phyloP scores from a whole-genome alignment of 2,329 filamentous ascomycete species.

The Decorospora gaudefroyi region DNA sequence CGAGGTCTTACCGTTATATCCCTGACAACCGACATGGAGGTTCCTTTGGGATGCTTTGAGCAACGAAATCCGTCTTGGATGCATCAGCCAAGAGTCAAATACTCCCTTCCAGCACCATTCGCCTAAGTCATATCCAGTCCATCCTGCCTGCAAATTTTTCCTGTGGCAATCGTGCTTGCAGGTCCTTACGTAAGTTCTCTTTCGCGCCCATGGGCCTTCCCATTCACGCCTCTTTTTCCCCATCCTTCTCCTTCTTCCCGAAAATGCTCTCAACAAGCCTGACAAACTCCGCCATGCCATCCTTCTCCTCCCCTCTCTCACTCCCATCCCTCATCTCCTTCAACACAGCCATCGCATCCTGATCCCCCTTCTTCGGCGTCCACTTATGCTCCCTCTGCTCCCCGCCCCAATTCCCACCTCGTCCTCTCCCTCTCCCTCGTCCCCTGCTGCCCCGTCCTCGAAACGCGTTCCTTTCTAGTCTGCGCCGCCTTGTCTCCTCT shows the following conservation, averaged over 20 bases:
- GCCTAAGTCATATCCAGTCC: too few relatives aligned
- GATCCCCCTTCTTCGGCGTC: slow-evolving; percentile 41
- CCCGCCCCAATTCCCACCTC: slow-evolving; percentile 15
- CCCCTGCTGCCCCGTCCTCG: slow-evolving; percentile 22
- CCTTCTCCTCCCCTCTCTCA: slow-evolving; percentile 40
- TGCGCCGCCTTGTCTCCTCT: slow-evolving; percentile 24
- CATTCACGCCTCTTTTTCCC: not conserved
- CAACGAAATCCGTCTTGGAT: too few relatives aligned
- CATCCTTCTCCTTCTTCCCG: slow-evolving; percentile 10
- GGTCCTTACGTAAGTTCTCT: too few relatives aligned
- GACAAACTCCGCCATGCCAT: slow-evolving; percentile 51
- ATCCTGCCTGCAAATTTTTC: too few relatives aligned
- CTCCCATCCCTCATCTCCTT: slow-evolving; percentile 33
- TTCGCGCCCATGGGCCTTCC: too few relatives aligned
- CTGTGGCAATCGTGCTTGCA: too few relatives aligned
- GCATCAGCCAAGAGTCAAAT: too few relatives aligned
- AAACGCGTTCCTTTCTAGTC: slow-evolving; percentile 21
- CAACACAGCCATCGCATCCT: slow-evolving; percentile 37
- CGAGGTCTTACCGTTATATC: too few relatives aligned
- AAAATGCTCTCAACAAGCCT: slow-evolving; percentile 35
- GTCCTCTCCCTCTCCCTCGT: slow-evolving; percentile 24
- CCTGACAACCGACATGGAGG: too few relatives aligned
- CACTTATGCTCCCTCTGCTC: slow-evolving; percentile 23
- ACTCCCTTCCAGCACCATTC: too few relatives aligned
- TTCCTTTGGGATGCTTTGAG: too few relatives aligned